Evolutionary conservation across 2,329 filamentous ascomycete species (phyloP).

Genomic region (Colletotrichum spaethianum): DNA sequence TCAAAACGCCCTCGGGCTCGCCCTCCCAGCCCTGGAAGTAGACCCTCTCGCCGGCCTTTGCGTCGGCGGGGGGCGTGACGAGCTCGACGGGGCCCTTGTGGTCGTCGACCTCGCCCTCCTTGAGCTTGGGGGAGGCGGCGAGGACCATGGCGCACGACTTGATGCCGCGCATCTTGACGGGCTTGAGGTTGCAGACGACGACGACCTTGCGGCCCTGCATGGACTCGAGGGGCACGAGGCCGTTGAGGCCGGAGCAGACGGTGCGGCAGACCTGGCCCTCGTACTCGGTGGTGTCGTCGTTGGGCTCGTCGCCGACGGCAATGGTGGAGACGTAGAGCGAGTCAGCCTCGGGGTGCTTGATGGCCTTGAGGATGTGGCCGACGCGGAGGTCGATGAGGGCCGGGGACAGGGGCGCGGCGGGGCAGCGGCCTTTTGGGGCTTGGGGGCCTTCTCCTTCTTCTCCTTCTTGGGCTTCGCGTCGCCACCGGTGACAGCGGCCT

Average conservation of each 20-base stretch:
- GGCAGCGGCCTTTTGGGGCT: conserved; percentile 77
- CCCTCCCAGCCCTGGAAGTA: conserved; percentile 96
- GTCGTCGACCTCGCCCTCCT: conserved; percentile 86
- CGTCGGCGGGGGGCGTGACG: conserved; percentile 83
- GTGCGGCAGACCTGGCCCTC: conserved; percentile 94
- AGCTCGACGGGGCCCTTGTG: conserved; percentile 95
- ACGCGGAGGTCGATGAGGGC: conserved; percentile 94
- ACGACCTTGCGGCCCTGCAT: conserved; percentile 98
- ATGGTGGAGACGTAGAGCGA: conserved; percentile 96
- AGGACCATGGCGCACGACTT: conserved; percentile 90
- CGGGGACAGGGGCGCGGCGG: conserved; percentile 84
- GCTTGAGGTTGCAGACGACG: conserved; percentile 97
- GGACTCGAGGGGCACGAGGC: conserved; percentile 90
- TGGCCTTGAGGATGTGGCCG: conserved; percentile 95
- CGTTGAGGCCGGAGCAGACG: conserved; percentile 97
- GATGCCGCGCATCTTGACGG: conserved; percentile 97
- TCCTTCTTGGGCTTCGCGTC: conserved; percentile 77
- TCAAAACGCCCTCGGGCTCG: conserved; percentile 92
- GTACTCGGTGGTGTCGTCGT: conserved; percentile 91
- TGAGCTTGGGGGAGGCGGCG: conserved; percentile 87
- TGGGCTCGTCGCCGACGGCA: conserved; percentile 89
- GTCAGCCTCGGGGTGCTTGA: conserved; percentile 97
- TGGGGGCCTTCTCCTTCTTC: conserved; percentile 91
- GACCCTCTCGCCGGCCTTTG: conserved; percentile 87
- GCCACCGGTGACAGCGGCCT: conserved; percentile 54